These are phyloP conservation scores for Westerdykella ornata DNA, from an alignment of 2,329 filamentous ascomycete genomes.

Conservation along the genomic window DNA sequence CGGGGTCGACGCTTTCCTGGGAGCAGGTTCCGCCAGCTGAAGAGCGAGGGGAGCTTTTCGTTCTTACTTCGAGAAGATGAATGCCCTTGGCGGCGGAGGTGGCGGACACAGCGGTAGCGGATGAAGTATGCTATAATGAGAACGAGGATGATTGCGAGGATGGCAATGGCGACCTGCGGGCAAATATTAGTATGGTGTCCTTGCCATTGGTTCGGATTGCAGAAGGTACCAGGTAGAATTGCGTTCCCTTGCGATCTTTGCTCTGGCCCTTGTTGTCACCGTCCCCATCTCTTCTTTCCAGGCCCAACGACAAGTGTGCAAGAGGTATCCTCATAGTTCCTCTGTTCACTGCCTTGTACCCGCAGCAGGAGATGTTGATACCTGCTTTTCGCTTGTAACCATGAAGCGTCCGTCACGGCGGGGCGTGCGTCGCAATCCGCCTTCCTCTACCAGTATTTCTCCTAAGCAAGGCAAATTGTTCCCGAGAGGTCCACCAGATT, in stretches of 20 bases:
- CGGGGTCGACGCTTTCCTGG: constrained; percentile 11
- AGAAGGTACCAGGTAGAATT: not conserved
- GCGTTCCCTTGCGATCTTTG: not conserved
- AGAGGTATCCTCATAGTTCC: constrained; percentile 25
- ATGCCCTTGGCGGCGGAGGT: constrained; percentile 11
- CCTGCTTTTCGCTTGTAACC: too few species aligned
- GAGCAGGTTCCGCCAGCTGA: constrained; percentile 25
- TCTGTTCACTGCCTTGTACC: constrained; percentile 2
- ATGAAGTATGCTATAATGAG: constrained; percentile 28
- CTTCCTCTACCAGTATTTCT: too few species aligned
- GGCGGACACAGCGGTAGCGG: constrained; percentile 14
- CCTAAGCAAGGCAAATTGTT: too few species aligned
- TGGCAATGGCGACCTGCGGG: constrained; percentile 24
- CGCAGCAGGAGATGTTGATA: too few species aligned
- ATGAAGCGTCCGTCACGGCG: too few species aligned
- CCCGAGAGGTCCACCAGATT: too few species aligned
- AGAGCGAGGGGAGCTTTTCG: constrained; percentile 28
- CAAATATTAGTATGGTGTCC: not conserved
- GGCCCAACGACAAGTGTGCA: constrained; percentile 5
- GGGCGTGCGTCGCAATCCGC: too few species aligned
- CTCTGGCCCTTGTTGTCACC: not conserved
- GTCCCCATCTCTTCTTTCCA: constrained; percentile 13
- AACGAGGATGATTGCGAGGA: constrained; percentile 25
- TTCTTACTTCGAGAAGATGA: not conserved
- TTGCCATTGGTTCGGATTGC: not conserved